Percentiles rank a stretch among this genome's conserved stretches.
These are phyloP conservation scores for Lipomyces japonicus DNA, from an alignment of 805 yeast genomes.

Conservation along the genomic window DNA sequence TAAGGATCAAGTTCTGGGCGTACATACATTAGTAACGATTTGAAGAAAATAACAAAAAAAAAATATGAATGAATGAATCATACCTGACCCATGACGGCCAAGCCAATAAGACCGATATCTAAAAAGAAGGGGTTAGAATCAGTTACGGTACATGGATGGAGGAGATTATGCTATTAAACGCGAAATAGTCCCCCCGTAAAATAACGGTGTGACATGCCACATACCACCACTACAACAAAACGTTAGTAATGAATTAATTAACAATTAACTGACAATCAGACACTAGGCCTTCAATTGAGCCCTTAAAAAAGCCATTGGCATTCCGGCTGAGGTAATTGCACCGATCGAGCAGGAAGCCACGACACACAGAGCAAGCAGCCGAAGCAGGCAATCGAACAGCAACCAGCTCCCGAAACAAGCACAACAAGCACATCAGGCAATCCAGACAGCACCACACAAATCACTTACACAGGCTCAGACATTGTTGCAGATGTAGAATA, in stretches of 20 bases:
- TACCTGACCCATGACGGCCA: conserved; percentile 97
- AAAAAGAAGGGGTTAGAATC: conserved; percentile 10
- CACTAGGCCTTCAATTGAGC: not conserved
- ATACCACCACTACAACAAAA: conserved; percentile 23
- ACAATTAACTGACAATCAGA: too few relatives aligned
- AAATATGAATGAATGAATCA: conserved; percentile 1
- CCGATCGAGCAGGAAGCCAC: not conserved
- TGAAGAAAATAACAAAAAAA: not conserved
- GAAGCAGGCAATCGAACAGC: not conserved
- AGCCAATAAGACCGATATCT: conserved; percentile 97
- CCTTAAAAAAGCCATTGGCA: too few relatives aligned
- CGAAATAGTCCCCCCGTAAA: too few relatives aligned
- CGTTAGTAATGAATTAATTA: too few relatives aligned
- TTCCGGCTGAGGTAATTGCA: not conserved
- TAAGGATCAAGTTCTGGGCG: conserved; percentile 75
- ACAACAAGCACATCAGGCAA: not conserved
- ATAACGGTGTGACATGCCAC: conserved; percentile 1
- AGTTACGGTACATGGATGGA: not conserved
- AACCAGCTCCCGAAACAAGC: not conserved
- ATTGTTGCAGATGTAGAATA: conserved; percentile 4
- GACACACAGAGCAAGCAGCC: not conserved
- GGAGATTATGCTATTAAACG: too few relatives aligned
- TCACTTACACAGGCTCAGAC: conserved; percentile 28
- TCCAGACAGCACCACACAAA: not conserved
- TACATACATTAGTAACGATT: not conserved